phyloP scores from a whole-genome alignment of 2,329 filamentous ascomycete species.

The Chaetomium olivaceum region DNA sequence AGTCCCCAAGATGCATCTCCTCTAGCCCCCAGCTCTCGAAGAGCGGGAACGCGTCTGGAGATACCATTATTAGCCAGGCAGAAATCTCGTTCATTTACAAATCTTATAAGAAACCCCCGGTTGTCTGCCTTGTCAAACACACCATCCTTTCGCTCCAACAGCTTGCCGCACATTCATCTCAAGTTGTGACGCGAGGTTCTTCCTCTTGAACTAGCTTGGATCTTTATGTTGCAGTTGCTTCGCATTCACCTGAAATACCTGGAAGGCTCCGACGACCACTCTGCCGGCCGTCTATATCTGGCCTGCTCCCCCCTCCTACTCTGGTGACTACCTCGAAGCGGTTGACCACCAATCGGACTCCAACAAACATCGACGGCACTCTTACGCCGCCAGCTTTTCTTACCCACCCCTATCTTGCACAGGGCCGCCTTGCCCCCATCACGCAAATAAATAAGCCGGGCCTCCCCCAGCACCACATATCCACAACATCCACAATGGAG shows the following conservation, averaged over 20 bases:
- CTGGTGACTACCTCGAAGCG: conserved; percentile 21
- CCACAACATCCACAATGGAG: conserved; percentile 44
- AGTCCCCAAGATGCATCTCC: conserved; percentile 30
- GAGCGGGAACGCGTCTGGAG: conserved; percentile 23
- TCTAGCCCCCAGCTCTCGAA: conserved; percentile 29
- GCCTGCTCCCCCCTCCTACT: conserved; percentile 26
- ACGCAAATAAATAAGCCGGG: conserved; percentile 23
- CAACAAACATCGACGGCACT: conserved; percentile 24
- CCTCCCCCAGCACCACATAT: conserved; percentile 14
- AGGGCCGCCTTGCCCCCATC: conserved; percentile 22
- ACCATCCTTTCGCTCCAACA: conserved; percentile 28
- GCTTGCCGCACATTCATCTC: conserved; percentile 27
- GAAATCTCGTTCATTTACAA: conserved; percentile 29
- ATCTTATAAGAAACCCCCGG: conserved; percentile 33
- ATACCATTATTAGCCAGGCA: conserved; percentile 35
- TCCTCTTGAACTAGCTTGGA: conserved; percentile 10
- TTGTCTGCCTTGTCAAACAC: conserved; percentile 30
- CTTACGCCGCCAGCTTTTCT: conserved; percentile 20
- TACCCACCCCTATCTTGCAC: conserved; percentile 27
- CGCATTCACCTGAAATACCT: conserved; percentile 19
- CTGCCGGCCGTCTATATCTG: conserved; percentile 29
- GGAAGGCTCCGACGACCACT: conserved; percentile 6
- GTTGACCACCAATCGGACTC: conserved; percentile 34
- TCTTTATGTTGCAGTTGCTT: conserved; percentile 21
- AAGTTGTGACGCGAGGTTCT: conserved; percentile 20